Conservation (phyloP, 208 protist genomes). For the Trypanosoma rangeli region DNA sequence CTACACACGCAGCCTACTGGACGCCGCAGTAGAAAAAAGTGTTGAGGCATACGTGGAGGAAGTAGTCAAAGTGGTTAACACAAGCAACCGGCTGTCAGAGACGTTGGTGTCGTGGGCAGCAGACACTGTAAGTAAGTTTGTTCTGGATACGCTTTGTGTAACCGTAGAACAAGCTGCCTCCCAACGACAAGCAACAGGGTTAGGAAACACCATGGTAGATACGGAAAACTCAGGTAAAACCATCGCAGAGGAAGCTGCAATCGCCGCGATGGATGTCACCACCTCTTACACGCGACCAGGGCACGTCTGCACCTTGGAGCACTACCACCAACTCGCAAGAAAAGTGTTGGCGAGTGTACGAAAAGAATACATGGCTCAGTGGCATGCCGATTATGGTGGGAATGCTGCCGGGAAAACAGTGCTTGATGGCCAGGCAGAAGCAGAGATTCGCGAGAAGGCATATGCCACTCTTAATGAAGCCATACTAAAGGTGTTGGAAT, state of each 20-base stretch:
- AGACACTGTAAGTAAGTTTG: slow-evolving; percentile 74
- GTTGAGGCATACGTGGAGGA: slow-evolving; percentile 69
- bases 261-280: slow-evolving; percentile 12
- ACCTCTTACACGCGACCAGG: slow-evolving; percentile 33
- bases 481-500: slow-evolving; percentile 61
- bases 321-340: slow-evolving; percentile 63
- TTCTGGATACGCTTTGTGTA: slow-evolving; percentile 68
- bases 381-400: slow-evolving; percentile 10
- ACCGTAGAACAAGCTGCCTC: slow-evolving; percentile 53
- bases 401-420: slow-evolving; percentile 2
- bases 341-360: slow-evolving; percentile 72
- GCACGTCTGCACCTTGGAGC: slow-evolving; percentile 75
- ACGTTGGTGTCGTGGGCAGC: slow-evolving; percentile 55
- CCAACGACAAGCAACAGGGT: slow-evolving; percentile 18
- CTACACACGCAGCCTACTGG: slow-evolving; percentile 68
- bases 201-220: neutral
- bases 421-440: slow-evolving; percentile 55
- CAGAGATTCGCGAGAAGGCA: slow-evolving; percentile 61
- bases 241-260: slow-evolving; percentile 3
- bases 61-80: slow-evolving; percentile 62
- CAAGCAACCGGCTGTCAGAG: slow-evolving; percentile 38
- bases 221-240: slow-evolving; percentile 1
- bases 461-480: slow-evolving; percentile 66
- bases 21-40: slow-evolving; percentile 76
- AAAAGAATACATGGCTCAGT: slow-evolving; percentile 40